These are phyloP conservation scores for Boletus sensibilis DNA, from an alignment of 768 basidiomycete genomes.

Conservation along the genomic window DNA sequence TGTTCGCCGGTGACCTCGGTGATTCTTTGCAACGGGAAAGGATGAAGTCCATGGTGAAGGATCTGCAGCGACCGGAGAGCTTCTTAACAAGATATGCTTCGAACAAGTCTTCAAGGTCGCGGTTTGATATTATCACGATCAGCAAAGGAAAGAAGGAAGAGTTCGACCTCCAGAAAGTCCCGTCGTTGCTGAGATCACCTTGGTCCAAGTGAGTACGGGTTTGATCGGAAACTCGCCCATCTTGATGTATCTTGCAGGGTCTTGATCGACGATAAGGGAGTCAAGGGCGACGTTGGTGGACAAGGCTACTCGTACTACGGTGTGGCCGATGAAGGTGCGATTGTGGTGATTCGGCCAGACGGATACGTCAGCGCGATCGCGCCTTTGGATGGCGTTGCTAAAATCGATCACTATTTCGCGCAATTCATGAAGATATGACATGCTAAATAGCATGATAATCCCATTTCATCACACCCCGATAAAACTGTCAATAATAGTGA, in stretches of 20 bases:
- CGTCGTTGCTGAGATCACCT: constrained; percentile 34
- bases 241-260: constrained; percentile 40
- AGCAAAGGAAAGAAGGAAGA: constrained; percentile 33
- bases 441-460: background rate
- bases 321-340: constrained; percentile 25
- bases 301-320: constrained; percentile 59
- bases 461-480: background rate
- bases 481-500: background rate
- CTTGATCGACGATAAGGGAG: constrained; percentile 55
- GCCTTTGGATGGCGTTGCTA: constrained; percentile 41
- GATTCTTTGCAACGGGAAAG: constrained; percentile 21
- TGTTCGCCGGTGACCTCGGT: constrained; percentile 42
- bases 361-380: constrained; percentile 62
- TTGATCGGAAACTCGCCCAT: background rate
- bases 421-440: constrained; percentile 36
- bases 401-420: constrained; percentile 48
- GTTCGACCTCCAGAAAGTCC: constrained; percentile 32
- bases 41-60: constrained; percentile 27
- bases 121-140: constrained; percentile 34
- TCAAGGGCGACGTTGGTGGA: constrained; percentile 46
- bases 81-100: constrained; percentile 30
- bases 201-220: constrained; percentile 40
- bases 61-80: constrained; percentile 24
- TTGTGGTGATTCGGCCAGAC: constrained; percentile 33
- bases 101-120: constrained; percentile 20